phyloP scores from a whole-genome alignment of 495 filamentous ascomycete genomes.

The Tetracladium marchalianum region DNA sequence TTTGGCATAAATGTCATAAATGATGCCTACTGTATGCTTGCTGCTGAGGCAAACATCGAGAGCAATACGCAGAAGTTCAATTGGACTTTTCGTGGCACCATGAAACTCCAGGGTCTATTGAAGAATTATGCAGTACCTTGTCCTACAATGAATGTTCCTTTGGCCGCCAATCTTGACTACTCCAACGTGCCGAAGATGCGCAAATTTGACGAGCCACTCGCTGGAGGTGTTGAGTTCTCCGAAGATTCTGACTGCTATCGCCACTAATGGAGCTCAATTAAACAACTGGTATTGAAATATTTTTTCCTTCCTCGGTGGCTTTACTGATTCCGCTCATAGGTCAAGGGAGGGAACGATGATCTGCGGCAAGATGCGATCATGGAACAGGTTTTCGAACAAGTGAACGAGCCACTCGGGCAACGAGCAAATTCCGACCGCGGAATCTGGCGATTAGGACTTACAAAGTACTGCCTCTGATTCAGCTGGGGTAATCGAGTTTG shows the following conservation, averaged over 20 bases:
- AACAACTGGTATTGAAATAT: constrained; percentile 59
- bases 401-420: constrained; percentile 78
- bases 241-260: constrained; percentile 77
- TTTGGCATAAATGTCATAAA: constrained; percentile 69
- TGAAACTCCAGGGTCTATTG: constrained; percentile 44
- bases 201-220: constrained; percentile 61
- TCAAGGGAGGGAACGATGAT: constrained; percentile 92
- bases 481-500: constrained; percentile 95
- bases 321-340: constrained; percentile 29
- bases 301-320: constrained; percentile 2
- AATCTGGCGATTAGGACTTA: constrained; percentile 87
- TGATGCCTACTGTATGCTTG: constrained; percentile 62
- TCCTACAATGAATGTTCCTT: constrained; percentile 75
- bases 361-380: constrained; percentile 99
- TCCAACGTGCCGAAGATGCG: constrained; percentile 58
- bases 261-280: constrained; percentile 68
- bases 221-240: constrained; percentile 84
- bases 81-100: constrained; percentile 50
- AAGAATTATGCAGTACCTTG: constrained; percentile 63
- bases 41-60: constrained; percentile 49
- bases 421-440: constrained; percentile 73
- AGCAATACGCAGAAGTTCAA: constrained; percentile 48
- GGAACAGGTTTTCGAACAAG: constrained; percentile 98
- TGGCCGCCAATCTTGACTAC: constrained; percentile 69
- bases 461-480: constrained; percentile 86